Evolutionary conservation across 176 grass and related monocot species (phyloP).

Genomic region (Carex cristatella): DNA sequence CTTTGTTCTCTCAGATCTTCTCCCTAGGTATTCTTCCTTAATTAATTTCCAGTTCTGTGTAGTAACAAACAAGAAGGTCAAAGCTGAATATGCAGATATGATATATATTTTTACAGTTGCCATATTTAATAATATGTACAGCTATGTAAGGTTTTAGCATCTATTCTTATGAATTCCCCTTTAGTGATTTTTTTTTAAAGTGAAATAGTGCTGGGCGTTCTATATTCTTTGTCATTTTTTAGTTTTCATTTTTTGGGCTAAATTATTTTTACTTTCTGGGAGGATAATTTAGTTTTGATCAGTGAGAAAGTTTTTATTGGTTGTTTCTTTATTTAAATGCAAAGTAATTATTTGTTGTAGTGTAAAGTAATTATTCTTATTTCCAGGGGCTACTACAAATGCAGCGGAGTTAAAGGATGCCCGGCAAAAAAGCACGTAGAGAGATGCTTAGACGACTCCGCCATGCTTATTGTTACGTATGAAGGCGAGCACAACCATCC

Average conservation of each 20-base stretch:
- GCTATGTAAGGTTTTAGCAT: neutral
- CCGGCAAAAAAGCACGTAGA: slow-evolving; percentile 38
- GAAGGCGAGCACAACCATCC: slow-evolving; percentile 40
- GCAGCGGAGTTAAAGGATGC: slow-evolving; percentile 33
- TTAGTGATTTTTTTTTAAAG: neutral
- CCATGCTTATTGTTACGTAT: slow-evolving; percentile 37
- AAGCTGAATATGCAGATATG: neutral
- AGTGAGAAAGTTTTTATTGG: neutral
- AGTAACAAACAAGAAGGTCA: neutral
- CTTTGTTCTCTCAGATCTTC: neutral
- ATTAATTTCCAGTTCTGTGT: neutral
- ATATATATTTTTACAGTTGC: neutral
- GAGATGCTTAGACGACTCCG: slow-evolving; percentile 31
- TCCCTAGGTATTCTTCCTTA: neutral
- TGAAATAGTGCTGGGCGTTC: neutral
- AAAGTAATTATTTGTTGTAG: neutral
- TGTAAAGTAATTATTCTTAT: neutral
- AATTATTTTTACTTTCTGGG: neutral
- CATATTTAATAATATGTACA: neutral
- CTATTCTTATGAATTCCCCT: neutral
- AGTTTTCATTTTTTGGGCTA: neutral
- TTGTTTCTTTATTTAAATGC: neutral
- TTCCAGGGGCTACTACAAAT: slow-evolving; percentile 42
- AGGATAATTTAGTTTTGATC: neutral
- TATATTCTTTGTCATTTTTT: neutral